Conservation (phyloP, 108 stramenopile genomes). For the Stephanodiscus minutulus region DNA sequence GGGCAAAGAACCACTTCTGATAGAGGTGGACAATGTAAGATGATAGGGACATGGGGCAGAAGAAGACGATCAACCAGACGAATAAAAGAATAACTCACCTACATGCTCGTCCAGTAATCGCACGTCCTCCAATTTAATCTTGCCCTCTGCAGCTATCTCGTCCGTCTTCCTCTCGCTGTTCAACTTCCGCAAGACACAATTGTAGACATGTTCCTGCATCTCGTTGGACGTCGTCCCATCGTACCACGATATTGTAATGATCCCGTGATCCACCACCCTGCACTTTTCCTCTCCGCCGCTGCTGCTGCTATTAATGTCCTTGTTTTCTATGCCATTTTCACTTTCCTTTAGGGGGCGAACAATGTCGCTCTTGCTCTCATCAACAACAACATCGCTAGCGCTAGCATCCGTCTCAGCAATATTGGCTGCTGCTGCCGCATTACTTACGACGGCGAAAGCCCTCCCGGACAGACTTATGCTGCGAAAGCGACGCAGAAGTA, state of each 20-base stretch:
- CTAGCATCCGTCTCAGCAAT: slow-evolving; percentile 16
- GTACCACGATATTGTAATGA: slow-evolving; percentile 78
- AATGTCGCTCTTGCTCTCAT: background rate
- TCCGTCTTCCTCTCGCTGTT: slow-evolving; percentile 18
- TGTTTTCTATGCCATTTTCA: no score
- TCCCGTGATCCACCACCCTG: slow-evolving; percentile 54
- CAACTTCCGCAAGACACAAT: slow-evolving; percentile 54
- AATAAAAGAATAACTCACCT: slow-evolving; percentile 52
- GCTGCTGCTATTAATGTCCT: background rate
- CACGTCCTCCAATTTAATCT: slow-evolving; percentile 57
- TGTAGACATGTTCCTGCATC: slow-evolving; percentile 74
- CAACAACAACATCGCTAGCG: slow-evolving; percentile 2
- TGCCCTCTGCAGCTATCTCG: no score
- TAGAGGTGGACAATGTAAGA: no score
- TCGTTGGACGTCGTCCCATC: slow-evolving; percentile 76
- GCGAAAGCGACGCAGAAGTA: background rate
- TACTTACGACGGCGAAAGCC: slow-evolving; percentile 1
- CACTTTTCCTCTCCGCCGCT: background rate
- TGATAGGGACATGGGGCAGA: no score
- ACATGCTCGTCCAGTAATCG: slow-evolving; percentile 77
- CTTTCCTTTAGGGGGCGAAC: background rate
- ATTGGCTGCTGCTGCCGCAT: background rate
- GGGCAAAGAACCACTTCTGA: slow-evolving; percentile 82
- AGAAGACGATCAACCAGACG: no score
- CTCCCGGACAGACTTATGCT: background rate